Conservation (phyloP, 1,284 basidiomycete species). For the Cryptococcus deneoformans region DNA sequence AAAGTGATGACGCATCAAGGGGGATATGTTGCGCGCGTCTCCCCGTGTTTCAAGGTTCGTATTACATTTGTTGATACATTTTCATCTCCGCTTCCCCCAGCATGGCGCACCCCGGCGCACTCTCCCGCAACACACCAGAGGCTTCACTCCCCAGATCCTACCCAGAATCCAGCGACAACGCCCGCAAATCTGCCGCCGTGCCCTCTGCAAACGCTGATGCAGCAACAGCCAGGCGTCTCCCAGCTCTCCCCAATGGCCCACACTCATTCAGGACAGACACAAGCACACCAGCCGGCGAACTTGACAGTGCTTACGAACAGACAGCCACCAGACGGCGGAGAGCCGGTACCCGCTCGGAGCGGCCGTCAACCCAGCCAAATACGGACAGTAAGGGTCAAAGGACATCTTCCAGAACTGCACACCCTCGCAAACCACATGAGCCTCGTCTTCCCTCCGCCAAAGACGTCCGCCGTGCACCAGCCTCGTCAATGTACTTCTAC, state of each 20-base stretch:
- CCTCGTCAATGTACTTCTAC: slow-evolving; percentile 77
- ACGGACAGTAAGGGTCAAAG: not conserved
- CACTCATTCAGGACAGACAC: not conserved
- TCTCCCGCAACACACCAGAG: too few relatives aligned
- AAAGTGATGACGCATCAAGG: too few relatives aligned
- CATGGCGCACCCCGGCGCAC: too few relatives aligned
- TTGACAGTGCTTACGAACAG: not conserved
- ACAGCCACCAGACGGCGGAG: not conserved
- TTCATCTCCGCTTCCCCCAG: too few relatives aligned
- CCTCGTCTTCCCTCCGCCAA: slow-evolving; percentile 24
- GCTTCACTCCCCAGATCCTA: too few relatives aligned
- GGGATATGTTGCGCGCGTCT: too few relatives aligned
- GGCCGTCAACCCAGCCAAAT: not conserved
- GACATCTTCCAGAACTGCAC: not conserved
- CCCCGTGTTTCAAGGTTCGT: too few relatives aligned
- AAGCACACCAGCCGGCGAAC: not conserved
- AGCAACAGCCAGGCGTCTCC: not conserved
- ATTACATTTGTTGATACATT: too few relatives aligned
- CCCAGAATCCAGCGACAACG: too few relatives aligned
- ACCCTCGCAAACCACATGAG: slow-evolving; percentile 1
- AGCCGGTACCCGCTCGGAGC: not conserved
- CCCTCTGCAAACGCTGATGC: too few relatives aligned
- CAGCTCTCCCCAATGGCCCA: not conserved
- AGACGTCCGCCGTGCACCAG: slow-evolving; percentile 22
- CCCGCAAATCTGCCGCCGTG: too few relatives aligned